Conservation (phyloP, 164 flowering plant species). For the Dillenia suffruticosa region DNA sequence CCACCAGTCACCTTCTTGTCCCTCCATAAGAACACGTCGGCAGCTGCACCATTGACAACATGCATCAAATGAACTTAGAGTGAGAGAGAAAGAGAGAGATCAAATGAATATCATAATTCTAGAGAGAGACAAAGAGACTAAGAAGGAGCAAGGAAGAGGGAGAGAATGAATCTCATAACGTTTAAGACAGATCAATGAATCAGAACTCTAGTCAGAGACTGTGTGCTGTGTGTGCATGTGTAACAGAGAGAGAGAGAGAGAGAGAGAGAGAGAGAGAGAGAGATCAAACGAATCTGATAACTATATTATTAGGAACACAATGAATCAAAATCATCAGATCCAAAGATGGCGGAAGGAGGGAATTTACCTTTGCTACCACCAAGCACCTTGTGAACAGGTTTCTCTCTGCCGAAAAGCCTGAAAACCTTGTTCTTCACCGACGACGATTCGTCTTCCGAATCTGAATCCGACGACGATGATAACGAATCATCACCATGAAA, state of each 20-base stretch:
- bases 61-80: neutral
- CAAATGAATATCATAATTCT: neutral
- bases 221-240: too few relatives aligned
- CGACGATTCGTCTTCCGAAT: constrained; percentile 33
- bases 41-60: constrained; percentile 47
- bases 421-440: constrained; percentile 35
- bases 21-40: constrained; percentile 85
- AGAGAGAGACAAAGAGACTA: neutral
- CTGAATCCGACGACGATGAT: constrained; percentile 59
- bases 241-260: neutral
- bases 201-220: too few relatives aligned
- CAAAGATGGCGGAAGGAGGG: neutral
- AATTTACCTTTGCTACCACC: constrained; percentile 75
- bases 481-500: constrained; percentile 20
- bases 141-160: neutral
- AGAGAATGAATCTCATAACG: neutral
- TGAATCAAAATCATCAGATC: too few relatives aligned
- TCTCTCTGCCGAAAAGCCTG: constrained; percentile 65
- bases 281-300: neutral
- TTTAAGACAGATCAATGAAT: too few relatives aligned
- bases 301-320: neutral
- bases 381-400: constrained; percentile 60
- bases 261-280: neutral
- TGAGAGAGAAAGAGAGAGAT: neutral
- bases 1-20: constrained; percentile 72